Conservation (phyloP, 495 filamentous ascomycete genomes). For the Hyaloscypha finlandica region DNA sequence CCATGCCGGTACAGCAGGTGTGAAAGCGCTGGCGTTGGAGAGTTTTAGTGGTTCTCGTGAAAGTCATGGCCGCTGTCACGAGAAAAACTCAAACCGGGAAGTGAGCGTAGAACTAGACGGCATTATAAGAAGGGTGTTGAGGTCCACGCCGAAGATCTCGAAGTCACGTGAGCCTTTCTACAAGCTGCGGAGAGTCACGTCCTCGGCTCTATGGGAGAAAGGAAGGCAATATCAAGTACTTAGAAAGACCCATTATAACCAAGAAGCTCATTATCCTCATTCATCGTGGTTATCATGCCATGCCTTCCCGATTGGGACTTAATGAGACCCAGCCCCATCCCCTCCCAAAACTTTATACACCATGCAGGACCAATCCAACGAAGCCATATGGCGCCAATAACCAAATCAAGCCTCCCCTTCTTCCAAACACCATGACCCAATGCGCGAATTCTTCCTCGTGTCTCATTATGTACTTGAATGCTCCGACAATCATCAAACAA, state of each 20-base stretch:
- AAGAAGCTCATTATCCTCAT: not conserved
- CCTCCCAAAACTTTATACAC: not conserved
- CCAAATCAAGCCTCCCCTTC: not conserved
- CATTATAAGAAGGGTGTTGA: too few relatives aligned
- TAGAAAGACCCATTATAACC: not conserved
- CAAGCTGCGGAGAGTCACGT: too few relatives aligned
- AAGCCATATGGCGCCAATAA: not conserved
- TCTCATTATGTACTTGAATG: not conserved
- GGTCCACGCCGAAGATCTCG: too few relatives aligned
- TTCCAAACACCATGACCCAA: not conserved
- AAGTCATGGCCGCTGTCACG: too few relatives aligned
- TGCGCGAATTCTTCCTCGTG: not conserved
- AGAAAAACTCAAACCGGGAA: too few relatives aligned
- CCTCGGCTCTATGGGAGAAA: too few relatives aligned
- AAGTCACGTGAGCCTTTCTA: too few relatives aligned
- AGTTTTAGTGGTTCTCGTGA: too few relatives aligned
- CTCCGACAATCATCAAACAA: not conserved
- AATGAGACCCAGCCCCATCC: not conserved
- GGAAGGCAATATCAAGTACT: too few relatives aligned
- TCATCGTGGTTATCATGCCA: not conserved
- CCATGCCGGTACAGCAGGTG: too few relatives aligned
- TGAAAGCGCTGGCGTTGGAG: too few relatives aligned
- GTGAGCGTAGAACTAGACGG: too few relatives aligned
- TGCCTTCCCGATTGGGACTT: not conserved
- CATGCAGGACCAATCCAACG: not conserved